phyloP scores from a whole-genome alignment of 768 basidiomycete genomes.

The Agaricus subrufescens region DNA sequence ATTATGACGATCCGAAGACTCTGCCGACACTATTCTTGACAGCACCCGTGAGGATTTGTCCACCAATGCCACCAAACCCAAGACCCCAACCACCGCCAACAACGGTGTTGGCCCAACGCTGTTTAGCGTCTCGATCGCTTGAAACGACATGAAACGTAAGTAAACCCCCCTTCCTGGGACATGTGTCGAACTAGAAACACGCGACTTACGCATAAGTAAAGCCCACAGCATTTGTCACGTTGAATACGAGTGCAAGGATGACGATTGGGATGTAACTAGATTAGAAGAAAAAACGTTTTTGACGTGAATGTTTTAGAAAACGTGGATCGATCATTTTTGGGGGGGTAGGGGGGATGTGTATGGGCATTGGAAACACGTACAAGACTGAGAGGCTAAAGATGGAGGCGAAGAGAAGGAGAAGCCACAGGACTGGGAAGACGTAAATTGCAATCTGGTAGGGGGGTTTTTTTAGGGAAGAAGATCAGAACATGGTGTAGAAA shows the following conservation, averaged over 20 bases:
- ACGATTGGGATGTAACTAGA: slow-evolving; percentile 92
- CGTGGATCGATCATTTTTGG: no score
- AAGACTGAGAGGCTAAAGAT: slow-evolving; percentile 83
- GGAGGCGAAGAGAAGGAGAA: slow-evolving; percentile 81
- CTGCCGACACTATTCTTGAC: slow-evolving; percentile 79
- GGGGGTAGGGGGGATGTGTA: no score
- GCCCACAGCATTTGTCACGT: slow-evolving; percentile 90
- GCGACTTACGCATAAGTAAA: slow-evolving; percentile 82
- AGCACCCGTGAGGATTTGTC: slow-evolving; percentile 76
- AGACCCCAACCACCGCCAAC: slow-evolving; percentile 67
- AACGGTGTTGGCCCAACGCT: slow-evolving; percentile 79
- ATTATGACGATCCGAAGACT: slow-evolving; percentile 51
- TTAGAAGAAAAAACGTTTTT: not conserved
- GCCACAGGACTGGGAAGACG: slow-evolving; percentile 85
- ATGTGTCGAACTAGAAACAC: slow-evolving; percentile 20
- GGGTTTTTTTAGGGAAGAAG: slow-evolving; percentile 1
- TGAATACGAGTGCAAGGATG: slow-evolving; percentile 90
- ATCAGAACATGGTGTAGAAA: not conserved
- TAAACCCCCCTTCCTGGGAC: not conserved
- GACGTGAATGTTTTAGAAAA: not conserved
- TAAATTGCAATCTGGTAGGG: slow-evolving; percentile 74
- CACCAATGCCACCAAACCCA: slow-evolving; percentile 78
- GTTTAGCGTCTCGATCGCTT: slow-evolving; percentile 90
- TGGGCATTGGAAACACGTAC: slow-evolving; percentile 40
- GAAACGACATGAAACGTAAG: slow-evolving; percentile 11